phyloP scores from a whole-genome alignment of 805 yeast species.

The Sugiyamaella chiloensis region DNA sequence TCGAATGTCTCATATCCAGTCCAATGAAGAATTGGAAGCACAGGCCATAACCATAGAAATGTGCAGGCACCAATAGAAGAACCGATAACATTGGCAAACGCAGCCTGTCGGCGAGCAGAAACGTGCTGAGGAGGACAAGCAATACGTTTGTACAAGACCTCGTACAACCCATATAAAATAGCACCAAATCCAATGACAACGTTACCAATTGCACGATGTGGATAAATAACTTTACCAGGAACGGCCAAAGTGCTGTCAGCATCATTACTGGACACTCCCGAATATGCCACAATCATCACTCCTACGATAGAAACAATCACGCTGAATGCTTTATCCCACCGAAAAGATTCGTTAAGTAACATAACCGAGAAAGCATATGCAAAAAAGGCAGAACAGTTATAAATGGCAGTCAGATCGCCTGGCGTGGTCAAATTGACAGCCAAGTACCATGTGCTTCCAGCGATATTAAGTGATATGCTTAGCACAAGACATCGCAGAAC shows the following conservation, averaged over 20 bases:
- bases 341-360: conserved; percentile 61
- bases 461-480: conserved; percentile 60
- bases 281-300: conserved; percentile 74
- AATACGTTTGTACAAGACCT: conserved; percentile 72
- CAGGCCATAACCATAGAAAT: conserved; percentile 45
- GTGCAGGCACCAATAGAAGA: conserved; percentile 63
- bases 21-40: conserved; percentile 49
- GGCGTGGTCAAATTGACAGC: conserved; percentile 80
- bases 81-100: conserved; percentile 77
- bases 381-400: conserved; percentile 85
- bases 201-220: conserved; percentile 66
- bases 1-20: conserved; percentile 57
- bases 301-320: conserved; percentile 72
- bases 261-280: conserved; percentile 31
- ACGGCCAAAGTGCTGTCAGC: conserved; percentile 23
- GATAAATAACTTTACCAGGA: conserved; percentile 37
- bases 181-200: conserved; percentile 71
- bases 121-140: conserved; percentile 74
- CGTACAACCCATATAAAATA: conserved; percentile 74
- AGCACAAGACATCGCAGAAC: conserved; percentile 43
- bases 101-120: conserved; percentile 64
- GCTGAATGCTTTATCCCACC: conserved; percentile 59
- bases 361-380: conserved; percentile 84
- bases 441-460: conserved; percentile 83
- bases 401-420: conserved; percentile 84